Percentiles rank a stretch among this genome's conserved stretches.
These are phyloP conservation scores for Nitzschia sp. DNA, from an alignment of 108 stramenopile genomes.

Conservation along the genomic window DNA sequence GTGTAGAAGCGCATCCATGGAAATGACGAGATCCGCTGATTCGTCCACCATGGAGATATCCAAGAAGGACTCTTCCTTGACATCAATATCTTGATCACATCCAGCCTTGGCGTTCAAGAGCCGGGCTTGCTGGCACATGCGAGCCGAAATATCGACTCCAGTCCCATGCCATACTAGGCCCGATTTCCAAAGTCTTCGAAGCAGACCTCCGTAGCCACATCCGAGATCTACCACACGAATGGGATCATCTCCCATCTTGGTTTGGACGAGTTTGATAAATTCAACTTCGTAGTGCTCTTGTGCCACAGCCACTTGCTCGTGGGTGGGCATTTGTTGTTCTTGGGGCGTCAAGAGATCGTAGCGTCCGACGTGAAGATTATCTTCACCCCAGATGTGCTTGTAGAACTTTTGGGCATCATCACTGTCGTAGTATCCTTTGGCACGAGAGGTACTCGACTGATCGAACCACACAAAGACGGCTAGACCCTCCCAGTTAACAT, in stretches of 20 bases:
- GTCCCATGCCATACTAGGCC: constrained; percentile 42
- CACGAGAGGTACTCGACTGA: constrained; percentile 24
- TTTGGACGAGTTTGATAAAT: constrained; percentile 32
- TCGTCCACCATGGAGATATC: constrained; percentile 33
- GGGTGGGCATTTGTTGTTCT: constrained; percentile 14
- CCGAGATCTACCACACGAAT: constrained; percentile 46
- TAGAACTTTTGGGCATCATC: constrained; percentile 56
- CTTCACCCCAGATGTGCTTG: constrained; percentile 47
- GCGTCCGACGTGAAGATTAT: constrained; percentile 45
- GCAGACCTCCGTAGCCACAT: constrained; percentile 47
- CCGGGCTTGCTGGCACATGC: constrained; percentile 39
- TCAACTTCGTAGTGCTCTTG: constrained; percentile 39
- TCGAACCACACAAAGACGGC: constrained; percentile 52
- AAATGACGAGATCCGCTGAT: constrained; percentile 40
- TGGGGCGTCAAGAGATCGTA: constrained; percentile 34
- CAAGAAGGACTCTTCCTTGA: constrained; percentile 46
- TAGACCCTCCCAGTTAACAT: constrained; percentile 35
- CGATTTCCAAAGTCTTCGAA: constrained; percentile 35
- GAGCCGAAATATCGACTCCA: constrained; percentile 38
- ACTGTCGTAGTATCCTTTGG: constrained; percentile 48
- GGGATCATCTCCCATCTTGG: constrained; percentile 9
- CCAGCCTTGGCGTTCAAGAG: constrained; percentile 24
- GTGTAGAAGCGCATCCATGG: constrained; percentile 44
- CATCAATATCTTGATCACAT: constrained; percentile 24
- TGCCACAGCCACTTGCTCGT: constrained; percentile 30